A percentile compares a stretch with the other conserved stretches of the same genome.
phyloP scores from a whole-genome alignment of 2,329 filamentous ascomycete genomes.

The Neopestalotiopsis clavispora region DNA sequence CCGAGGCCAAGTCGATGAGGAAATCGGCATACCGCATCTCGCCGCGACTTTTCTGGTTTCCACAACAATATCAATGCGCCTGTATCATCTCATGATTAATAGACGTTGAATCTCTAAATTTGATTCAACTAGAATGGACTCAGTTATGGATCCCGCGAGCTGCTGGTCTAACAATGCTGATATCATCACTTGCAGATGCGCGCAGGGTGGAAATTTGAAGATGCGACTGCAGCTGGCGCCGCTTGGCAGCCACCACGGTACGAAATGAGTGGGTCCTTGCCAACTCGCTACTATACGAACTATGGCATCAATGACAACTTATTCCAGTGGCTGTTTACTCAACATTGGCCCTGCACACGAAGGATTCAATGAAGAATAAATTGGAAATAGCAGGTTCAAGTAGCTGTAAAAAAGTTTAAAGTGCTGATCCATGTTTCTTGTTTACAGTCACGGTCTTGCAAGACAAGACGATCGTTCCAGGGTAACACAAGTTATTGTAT shows the following conservation, averaged over 20 bases:
- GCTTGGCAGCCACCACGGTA: not conserved
- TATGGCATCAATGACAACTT: too few relatives aligned
- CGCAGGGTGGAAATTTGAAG: conserved; percentile 11
- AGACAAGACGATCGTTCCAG: too few relatives aligned
- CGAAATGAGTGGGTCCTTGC: too few relatives aligned
- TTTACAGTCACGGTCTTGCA: too few relatives aligned
- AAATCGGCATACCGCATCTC: conserved; percentile 67
- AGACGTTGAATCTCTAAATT: not conserved
- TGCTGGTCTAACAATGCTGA: conserved; percentile 2
- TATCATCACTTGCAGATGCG: conserved; percentile 13
- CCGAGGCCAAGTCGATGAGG: conserved; percentile 70
- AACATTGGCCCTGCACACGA: too few relatives aligned
- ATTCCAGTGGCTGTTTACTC: too few relatives aligned
- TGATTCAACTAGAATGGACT: not conserved
- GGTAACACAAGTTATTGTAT: too few relatives aligned
- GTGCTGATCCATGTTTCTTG: too few relatives aligned
- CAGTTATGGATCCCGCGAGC: not conserved
- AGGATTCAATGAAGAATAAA: too few relatives aligned
- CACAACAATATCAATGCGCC: conserved; percentile 11
- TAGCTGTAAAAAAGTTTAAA: too few relatives aligned
- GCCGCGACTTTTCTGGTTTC: conserved; percentile 21
- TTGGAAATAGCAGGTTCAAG: too few relatives aligned
- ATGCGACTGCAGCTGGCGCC: not conserved
- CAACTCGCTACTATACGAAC: too few relatives aligned
- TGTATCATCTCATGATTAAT: conserved; percentile 12